Evolutionary conservation across 495 filamentous ascomycete species (phyloP).

Genomic region (Sporormia fimetaria): DNA sequence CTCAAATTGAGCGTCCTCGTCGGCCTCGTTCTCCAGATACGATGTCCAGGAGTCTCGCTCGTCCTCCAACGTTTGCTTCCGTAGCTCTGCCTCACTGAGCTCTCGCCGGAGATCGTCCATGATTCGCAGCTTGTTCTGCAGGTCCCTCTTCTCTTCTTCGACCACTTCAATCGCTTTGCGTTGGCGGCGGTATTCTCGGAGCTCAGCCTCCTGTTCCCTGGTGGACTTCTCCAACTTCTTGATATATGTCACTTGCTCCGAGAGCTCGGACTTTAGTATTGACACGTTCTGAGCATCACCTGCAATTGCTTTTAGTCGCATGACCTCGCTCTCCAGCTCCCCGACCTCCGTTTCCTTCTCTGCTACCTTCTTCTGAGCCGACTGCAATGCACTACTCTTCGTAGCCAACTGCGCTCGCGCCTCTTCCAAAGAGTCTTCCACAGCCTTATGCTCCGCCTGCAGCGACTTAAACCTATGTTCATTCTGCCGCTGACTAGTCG

Average conservation of each 20-base stretch:
- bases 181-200: constrained; percentile 65
- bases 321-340: constrained; percentile 66
- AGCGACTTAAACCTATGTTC: constrained; percentile 61
- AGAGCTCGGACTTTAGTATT: constrained; percentile 74
- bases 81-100: constrained; percentile 64
- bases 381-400: constrained; percentile 51
- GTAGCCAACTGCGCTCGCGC: constrained; percentile 56
- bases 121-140: constrained; percentile 65
- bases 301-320: constrained; percentile 69
- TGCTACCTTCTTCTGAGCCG: constrained; percentile 52
- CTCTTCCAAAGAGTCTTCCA: constrained; percentile 58
- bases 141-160: constrained; percentile 81
- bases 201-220: constrained; percentile 65
- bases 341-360: constrained; percentile 59
- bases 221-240: constrained; percentile 68
- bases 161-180: constrained; percentile 84
- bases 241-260: constrained; percentile 83
- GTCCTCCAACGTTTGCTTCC: constrained; percentile 79
- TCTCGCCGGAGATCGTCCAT: constrained; percentile 65
- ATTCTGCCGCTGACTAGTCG: constrained; percentile 56
- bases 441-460: constrained; percentile 53
- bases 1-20: constrained; percentile 58
- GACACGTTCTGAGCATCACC: constrained; percentile 72
- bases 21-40: constrained; percentile 60
- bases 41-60: constrained; percentile 78